Evolutionary conservation across 1,284 basidiomycete species (phyloP).

Genomic region (Puccinia triticina): DNA sequence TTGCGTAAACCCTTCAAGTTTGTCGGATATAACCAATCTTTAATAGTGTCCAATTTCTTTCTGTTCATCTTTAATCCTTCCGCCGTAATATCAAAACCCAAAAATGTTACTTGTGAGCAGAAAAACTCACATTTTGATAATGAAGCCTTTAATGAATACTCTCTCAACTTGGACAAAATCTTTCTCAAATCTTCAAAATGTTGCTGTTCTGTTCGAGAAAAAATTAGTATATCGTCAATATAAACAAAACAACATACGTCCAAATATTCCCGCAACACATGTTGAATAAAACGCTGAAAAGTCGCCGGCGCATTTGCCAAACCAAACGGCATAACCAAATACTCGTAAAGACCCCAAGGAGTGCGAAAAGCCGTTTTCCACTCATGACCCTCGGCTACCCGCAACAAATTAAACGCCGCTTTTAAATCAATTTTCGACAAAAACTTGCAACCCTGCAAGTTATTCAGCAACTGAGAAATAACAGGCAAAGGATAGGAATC

Average conservation of each 20-base stretch:
- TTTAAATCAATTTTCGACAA: constrained; percentile 54
- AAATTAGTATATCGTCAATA: constrained; percentile 56
- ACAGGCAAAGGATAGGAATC: constrained; percentile 53
- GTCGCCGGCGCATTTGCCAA: constrained; percentile 61
- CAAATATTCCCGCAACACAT: constrained; percentile 56
- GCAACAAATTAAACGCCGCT: constrained; percentile 53
- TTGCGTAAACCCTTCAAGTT: no score
- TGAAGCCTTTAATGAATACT: neutral
- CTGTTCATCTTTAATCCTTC: neutral
- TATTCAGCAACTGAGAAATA: constrained; percentile 52
- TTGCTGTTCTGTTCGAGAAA: no score
- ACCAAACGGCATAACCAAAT: no score
- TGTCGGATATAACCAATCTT: no score
- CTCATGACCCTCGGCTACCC: constrained; percentile 51
- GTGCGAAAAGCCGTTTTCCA: constrained; percentile 54
- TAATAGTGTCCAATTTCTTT: no score
- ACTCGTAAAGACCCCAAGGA: constrained; percentile 48
- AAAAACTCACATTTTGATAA: constrained; percentile 26
- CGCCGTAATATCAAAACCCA: constrained; percentile 12
- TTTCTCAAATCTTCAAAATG: constrained; percentile 53
- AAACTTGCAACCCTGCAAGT: constrained; percentile 41
- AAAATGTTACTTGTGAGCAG: neutral
- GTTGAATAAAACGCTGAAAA: constrained; percentile 58
- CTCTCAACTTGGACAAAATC: neutral
- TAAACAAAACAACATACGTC: no score